Base-by-base conservation (phyloP, 768 basidiomycete species). In the Daedaleopsis sinensis region DNA sequence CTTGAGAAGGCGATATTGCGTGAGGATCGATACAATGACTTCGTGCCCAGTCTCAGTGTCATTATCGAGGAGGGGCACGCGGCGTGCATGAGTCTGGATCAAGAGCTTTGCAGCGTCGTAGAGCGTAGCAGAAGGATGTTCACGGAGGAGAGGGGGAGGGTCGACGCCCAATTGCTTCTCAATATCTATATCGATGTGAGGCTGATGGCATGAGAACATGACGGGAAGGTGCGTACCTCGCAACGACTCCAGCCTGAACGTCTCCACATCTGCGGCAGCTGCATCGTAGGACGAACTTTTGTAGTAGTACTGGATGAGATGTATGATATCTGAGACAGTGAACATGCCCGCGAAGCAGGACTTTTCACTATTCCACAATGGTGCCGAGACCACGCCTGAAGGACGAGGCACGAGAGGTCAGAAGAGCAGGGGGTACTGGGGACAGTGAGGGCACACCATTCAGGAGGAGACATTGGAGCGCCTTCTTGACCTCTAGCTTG, bases 281-380 rank as follows among this genome's bases (percentile, higher is more conserved):
- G 85, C 87, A 68, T 94, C 94, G 73, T 88, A 88, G 36, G 91
- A 88, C 2, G 84, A 78, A 13, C 90, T 93, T 50, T 89, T 87
- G 75, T 98, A 97, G 75, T 98, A 99, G 78, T 96, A 97, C 70
- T 99, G 97, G 66, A 99, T 98, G 65, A 99, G 87, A 73, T 99
- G 97, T 59, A 99, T 98, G 73, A 99, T 95, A 75, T 99, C 97
- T 59, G 94, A 85, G n/a, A 98, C 94, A 10, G 97, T 99, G 71
- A 99, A 90, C 96, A 99, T 98, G 62, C 97, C 97, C 10, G 94
- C 93, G 70, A 99, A 99, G 44, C 81, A 86, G 5, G 93, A 96
- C 62, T 85, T 86, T 65, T 94, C 92, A 74, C 94, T 96, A 79
- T 98, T 96, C 94, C 96, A 99, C 24, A 99, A 80, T 13, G 97